Percentiles rank a stretch among this genome's conserved stretches.
phyloP scores from a whole-genome alignment of 1,139 yeast genomes.

The Zygoascus sp. region DNA sequence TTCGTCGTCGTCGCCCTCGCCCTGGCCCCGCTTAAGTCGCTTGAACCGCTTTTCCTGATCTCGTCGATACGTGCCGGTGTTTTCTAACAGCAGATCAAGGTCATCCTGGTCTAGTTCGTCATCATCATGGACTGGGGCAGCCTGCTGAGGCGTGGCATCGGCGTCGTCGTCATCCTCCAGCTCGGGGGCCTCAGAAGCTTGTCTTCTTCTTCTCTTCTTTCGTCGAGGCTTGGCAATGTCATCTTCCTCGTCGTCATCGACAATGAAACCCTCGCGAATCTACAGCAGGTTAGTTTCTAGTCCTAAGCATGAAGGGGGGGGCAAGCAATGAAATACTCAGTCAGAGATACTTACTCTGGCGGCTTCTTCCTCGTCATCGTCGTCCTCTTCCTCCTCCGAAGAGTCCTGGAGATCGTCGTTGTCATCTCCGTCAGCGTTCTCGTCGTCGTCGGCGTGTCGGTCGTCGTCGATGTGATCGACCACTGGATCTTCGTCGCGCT shows the following conservation, averaged over 20 bases:
- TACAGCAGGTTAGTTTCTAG: slow-evolving; percentile 24
- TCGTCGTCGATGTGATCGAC: slow-evolving; percentile 23
- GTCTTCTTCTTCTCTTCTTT: slow-evolving; percentile 26
- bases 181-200: slow-evolving; percentile 4
- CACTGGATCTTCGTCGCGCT: slow-evolving; percentile 22
- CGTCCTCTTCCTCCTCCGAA: slow-evolving; percentile 42
- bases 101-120: slow-evolving; percentile 93
- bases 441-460: slow-evolving; percentile 25
- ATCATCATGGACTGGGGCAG: slow-evolving; percentile 31
- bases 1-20: slow-evolving; percentile 32
- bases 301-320: too few species aligned
- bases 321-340: background rate
- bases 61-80: slow-evolving; percentile 61
- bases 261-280: slow-evolving; percentile 89
- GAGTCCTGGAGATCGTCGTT: slow-evolving; percentile 25
- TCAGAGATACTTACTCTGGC: slow-evolving; percentile 29
- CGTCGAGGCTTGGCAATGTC: slow-evolving; percentile 29
- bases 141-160: slow-evolving; percentile 16
- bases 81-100: slow-evolving; percentile 83
- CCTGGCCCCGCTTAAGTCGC: slow-evolving; percentile 63
- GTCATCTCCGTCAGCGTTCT: slow-evolving; percentile 22
- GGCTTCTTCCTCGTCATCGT: slow-evolving; percentile 43
- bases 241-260: slow-evolving; percentile 61
- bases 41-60: slow-evolving; percentile 48
- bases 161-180: slow-evolving; percentile 17